Evolutionary conservation across 352 stramenopile species (phyloP).

Genomic region (Salisapilia sapeloensis): DNA sequence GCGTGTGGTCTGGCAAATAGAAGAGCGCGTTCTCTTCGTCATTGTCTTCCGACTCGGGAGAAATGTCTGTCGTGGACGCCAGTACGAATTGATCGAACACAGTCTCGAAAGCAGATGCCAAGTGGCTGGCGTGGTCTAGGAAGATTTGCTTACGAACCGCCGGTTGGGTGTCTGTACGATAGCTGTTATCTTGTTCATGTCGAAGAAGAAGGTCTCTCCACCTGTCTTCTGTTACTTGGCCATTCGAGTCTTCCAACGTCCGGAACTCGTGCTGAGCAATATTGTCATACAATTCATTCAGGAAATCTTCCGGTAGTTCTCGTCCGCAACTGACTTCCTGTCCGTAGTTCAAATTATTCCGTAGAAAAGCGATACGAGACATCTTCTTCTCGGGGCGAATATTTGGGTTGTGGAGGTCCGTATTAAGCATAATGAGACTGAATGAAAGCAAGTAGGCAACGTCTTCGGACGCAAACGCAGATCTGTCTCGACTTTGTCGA

Average conservation of each 20-base stretch:
- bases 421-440: slow-evolving; percentile 83
- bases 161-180: slow-evolving; percentile 1
- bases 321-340: slow-evolving; percentile 57
- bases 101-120: slow-evolving; percentile 39
- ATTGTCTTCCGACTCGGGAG: slow-evolving; percentile 4
- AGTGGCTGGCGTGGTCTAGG: not conserved
- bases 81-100: slow-evolving; percentile 61
- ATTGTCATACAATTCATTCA: slow-evolving; percentile 53
- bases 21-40: slow-evolving; percentile 12
- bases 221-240: slow-evolving; percentile 56
- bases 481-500: slow-evolving; percentile 68
- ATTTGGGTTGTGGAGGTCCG: slow-evolving; percentile 76
- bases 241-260: slow-evolving; percentile 68
- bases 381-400: slow-evolving; percentile 77
- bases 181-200: not conserved
- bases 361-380: slow-evolving; percentile 74
- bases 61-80: slow-evolving; percentile 12
- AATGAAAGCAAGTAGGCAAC: slow-evolving; percentile 85
- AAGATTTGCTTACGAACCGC: not conserved
- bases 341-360: slow-evolving; percentile 83
- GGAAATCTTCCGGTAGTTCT: slow-evolving; percentile 52
- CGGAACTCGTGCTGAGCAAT: slow-evolving; percentile 69
- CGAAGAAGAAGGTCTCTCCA: slow-evolving; percentile 43
- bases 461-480: slow-evolving; percentile 71
- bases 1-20: slow-evolving; percentile 53